Base-by-base conservation (phyloP, 345 rosid genomes). In the Balakata baccata region DNA sequence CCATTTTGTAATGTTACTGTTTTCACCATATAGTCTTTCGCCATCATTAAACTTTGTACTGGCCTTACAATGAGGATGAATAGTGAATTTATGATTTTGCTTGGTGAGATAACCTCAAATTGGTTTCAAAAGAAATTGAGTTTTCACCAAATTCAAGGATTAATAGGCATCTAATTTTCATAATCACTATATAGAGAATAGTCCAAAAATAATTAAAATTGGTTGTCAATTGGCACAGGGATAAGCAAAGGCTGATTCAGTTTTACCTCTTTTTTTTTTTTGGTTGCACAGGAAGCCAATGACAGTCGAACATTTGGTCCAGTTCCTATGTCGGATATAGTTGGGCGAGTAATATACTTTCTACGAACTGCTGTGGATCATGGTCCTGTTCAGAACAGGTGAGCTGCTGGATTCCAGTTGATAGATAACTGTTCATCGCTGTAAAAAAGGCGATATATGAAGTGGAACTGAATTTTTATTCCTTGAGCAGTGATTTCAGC, bases 241-340 rank as follows among this genome's bases (percentile, higher is more conserved):
- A 62, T 23, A n/a, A 22, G 49, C 23, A 43, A 43, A 43, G 10
- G 6, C 47, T 43, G 37, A 67, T 74, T 38, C 20, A 52, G 37
- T 39, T 64, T 72, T 20, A 39, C 66, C 39, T 49, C 49, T 45
- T 46, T 38, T 29, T 18, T 56, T 46, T 3, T 75, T 62, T 62
- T 67, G 11, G 69, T 41, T 50, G 63, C 77, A 69, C 86, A 92
- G 98, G 97, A 95, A 79, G 97, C 97, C 45, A 81, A 84, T 70
- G 99, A 95, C 75, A 95, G 99, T 77, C 84, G 99, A 79, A 72
- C 71, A 56, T 95, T 89, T 79, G 99, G 99, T 80, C 98, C 99
- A 17, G 81, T 95, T 81, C 78, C 92, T 69, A 85, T 86, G 84
- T 70, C 87, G 3, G 77, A 82, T 85, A 89, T 95, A 58, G 83